These are phyloP conservation scores for Excoecaria cochinchinensis DNA, from an alignment of 345 rosid species.

Conservation along the genomic window DNA sequence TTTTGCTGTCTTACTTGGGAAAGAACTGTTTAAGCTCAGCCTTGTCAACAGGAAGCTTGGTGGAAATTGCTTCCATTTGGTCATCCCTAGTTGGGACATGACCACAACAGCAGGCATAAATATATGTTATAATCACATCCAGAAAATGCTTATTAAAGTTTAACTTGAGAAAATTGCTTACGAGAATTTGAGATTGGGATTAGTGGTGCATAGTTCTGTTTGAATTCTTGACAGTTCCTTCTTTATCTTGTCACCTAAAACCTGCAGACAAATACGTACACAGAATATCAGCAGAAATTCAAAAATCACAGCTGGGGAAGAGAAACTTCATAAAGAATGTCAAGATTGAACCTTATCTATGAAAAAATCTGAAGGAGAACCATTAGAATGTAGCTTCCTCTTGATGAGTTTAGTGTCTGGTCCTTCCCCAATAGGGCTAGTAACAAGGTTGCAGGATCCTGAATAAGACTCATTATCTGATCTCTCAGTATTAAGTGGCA, in stretches of 20 bases:
- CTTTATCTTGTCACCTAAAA: slow-evolving; percentile 69
- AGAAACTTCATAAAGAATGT: neutral
- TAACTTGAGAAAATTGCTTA: slow-evolving; percentile 28
- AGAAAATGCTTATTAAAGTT: neutral
- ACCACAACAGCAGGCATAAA: slow-evolving; percentile 1
- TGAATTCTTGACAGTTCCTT: slow-evolving; percentile 64
- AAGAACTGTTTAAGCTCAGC: slow-evolving; percentile 62
- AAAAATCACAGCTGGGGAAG: neutral
- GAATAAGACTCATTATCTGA: slow-evolving; percentile 41
- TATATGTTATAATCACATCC: neutral
- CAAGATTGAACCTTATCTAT: slow-evolving; percentile 52
- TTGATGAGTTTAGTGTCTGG: slow-evolving; percentile 65
- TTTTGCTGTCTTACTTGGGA: slow-evolving; percentile 50
- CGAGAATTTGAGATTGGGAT: slow-evolving; percentile 61
- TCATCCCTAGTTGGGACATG: slow-evolving; percentile 45
- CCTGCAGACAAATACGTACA: slow-evolving; percentile 32
- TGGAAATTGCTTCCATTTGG: slow-evolving; percentile 75
- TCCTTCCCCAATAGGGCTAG: slow-evolving; percentile 53
- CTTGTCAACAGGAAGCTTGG: slow-evolving; percentile 74
- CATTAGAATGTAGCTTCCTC: slow-evolving; percentile 59
- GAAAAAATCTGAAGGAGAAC: slow-evolving; percentile 70
- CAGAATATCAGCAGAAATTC: slow-evolving; percentile 8
- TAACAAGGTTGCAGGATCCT: slow-evolving; percentile 35
- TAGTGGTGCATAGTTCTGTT: slow-evolving; percentile 54
- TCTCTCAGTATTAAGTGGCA: slow-evolving; percentile 49